phyloP scores from a whole-genome alignment of 345 rosid genomes.

The Salix caprea region DNA sequence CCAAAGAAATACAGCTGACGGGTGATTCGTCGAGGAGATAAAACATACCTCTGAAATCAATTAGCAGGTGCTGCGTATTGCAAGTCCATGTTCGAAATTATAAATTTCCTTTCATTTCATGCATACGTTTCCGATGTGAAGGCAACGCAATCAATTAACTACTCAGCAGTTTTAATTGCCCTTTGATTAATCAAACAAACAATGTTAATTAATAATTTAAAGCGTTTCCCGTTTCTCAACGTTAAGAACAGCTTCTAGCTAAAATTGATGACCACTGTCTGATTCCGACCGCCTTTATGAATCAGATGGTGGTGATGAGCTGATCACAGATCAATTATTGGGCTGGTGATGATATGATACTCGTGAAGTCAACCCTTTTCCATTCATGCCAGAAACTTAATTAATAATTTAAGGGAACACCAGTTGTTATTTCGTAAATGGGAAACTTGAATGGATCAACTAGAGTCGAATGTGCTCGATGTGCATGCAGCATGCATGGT shows the following conservation, averaged over 20 bases:
- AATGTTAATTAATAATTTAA: background rate
- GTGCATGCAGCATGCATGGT: background rate
- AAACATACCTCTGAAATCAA: conserved; percentile 4
- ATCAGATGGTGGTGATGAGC: background rate
- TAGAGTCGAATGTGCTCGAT: background rate
- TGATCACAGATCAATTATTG: background rate
- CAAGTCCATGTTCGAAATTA: background rate
- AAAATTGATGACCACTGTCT: background rate
- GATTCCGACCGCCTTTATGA: background rate
- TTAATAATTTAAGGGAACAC: background rate
- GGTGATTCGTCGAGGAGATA: conserved; percentile 18
- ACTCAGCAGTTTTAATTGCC: background rate
- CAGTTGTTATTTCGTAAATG: background rate
- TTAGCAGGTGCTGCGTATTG: background rate
- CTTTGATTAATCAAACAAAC: background rate
- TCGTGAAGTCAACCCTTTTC: background rate
- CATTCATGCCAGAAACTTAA: background rate
- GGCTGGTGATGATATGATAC: background rate
- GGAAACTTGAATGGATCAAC: background rate
- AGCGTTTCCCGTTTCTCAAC: background rate
- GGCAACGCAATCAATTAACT: background rate
- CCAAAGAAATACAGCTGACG: background rate
- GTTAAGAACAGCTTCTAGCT: background rate
- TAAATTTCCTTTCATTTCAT: background rate
- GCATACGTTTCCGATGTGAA: background rate